Percentiles rank a stretch among this genome's conserved stretches.
These are phyloP conservation scores for Xylariaceae sp. DNA, from an alignment of 2,329 filamentous ascomycete species.

Conservation along the genomic window DNA sequence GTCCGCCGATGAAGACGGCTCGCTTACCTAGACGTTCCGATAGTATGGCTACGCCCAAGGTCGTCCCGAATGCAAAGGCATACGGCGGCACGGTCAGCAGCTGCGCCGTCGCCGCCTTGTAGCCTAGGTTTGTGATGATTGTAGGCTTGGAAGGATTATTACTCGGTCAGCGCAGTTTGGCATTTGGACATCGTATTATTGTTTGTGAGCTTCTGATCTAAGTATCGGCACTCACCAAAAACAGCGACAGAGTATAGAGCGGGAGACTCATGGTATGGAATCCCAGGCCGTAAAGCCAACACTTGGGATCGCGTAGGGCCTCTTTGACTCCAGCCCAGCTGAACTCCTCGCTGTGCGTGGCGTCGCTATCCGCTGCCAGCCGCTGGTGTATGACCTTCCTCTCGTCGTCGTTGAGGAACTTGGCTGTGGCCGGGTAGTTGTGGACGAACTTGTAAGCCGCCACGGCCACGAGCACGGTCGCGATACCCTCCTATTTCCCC, in stretches of 20 bases:
- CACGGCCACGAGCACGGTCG: slow-evolving; percentile 47
- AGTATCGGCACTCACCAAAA: slow-evolving; percentile 36
- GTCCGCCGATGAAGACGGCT: slow-evolving; percentile 58
- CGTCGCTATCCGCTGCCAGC: slow-evolving; percentile 62
- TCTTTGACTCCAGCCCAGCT: slow-evolving; percentile 59
- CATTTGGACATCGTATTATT: background rate
- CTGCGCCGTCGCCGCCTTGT: slow-evolving; percentile 47
- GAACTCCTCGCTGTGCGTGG: slow-evolving; percentile 63
- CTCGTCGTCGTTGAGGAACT: slow-evolving; percentile 50
- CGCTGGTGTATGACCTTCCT: slow-evolving; percentile 55
- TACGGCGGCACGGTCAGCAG: slow-evolving; percentile 61
- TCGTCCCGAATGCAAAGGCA: slow-evolving; percentile 56
- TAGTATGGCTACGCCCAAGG: slow-evolving; percentile 51
- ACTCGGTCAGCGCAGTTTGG: slow-evolving; percentile 8
- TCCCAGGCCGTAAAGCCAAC: slow-evolving; percentile 65
- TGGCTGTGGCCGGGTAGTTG: slow-evolving; percentile 57
- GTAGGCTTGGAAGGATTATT: slow-evolving; percentile 36
- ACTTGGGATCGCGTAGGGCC: slow-evolving; percentile 62
- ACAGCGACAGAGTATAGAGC: slow-evolving; percentile 51
- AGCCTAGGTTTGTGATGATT: slow-evolving; percentile 50
- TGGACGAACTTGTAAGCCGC: slow-evolving; percentile 56
- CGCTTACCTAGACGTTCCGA: slow-evolving; percentile 54
- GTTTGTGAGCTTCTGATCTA: background rate
- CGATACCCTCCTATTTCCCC: slow-evolving; percentile 48
- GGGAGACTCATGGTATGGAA: slow-evolving; percentile 69